Conservation (phyloP, 2,329 filamentous ascomycete genomes). For the Aspergillus fumigatiaffinis region DNA sequence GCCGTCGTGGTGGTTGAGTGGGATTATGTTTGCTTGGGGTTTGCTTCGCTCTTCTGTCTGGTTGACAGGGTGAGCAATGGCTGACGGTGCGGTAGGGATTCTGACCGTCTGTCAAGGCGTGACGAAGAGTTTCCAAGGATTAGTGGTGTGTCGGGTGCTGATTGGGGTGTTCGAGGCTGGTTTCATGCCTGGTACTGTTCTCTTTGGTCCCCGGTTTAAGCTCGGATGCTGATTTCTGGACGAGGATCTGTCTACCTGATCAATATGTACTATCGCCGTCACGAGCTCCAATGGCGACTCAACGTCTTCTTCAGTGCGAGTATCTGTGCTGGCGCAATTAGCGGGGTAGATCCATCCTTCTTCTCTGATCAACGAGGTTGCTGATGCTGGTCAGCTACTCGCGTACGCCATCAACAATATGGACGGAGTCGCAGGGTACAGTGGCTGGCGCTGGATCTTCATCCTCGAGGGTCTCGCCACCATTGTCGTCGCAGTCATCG, state of each 20-base stretch:
- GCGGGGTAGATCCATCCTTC: conserved; percentile 25
- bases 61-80: not conserved
- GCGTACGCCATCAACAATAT: conserved; percentile 41
- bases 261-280: conserved; percentile 36
- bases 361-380: not conserved
- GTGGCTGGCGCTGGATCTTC: conserved; percentile 48
- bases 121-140: conserved; percentile 37
- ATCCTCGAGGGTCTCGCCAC: conserved; percentile 49
- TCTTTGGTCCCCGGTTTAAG: not conserved
- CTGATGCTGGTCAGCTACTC: conserved; percentile 26
- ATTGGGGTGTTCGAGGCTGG: conserved; percentile 38
- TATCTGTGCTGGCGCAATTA: conserved; percentile 40
- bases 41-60: conserved; percentile 5
- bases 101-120: conserved; percentile 43
- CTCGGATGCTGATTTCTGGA: not conserved
- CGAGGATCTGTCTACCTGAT: conserved; percentile 33
- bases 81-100: conserved; percentile 26
- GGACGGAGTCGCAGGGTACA: conserved; percentile 38
- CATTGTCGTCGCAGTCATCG: conserved; percentile 43
- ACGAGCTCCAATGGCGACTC: conserved; percentile 39
- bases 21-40: conserved; percentile 43
- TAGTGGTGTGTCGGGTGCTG: conserved; percentile 34
- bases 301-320: conserved; percentile 33
- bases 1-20: conserved; percentile 40
- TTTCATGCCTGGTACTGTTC: conserved; percentile 32